Conservation (phyloP, 2,329 filamentous ascomycete species). For the Aspergillus sp. region DNA sequence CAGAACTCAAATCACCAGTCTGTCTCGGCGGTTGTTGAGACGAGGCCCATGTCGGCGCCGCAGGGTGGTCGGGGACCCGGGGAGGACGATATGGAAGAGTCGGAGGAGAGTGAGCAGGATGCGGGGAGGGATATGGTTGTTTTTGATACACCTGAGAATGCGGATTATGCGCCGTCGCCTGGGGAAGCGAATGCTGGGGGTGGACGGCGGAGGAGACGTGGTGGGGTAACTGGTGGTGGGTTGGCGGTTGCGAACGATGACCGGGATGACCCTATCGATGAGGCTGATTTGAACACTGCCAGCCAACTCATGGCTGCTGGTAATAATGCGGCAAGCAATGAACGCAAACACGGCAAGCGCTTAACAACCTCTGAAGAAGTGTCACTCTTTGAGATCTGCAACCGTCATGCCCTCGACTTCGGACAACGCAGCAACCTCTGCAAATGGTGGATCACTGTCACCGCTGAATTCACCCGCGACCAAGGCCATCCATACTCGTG, state of each 20-base stretch:
- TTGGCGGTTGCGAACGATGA: slow-evolving; percentile 1
- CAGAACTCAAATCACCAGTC: slow-evolving; percentile 4
- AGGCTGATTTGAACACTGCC: background rate
- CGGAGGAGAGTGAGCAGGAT: slow-evolving; percentile 2
- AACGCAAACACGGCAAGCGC: slow-evolving; percentile 31
- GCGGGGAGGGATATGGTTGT: slow-evolving; percentile 5
- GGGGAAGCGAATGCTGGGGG: background rate
- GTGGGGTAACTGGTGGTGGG: slow-evolving; percentile 1
- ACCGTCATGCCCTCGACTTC: slow-evolving; percentile 29
- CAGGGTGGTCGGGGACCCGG: background rate
- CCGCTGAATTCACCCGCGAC: slow-evolving; percentile 30
- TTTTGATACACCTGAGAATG: slow-evolving; percentile 6
- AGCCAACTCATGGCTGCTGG: no score
- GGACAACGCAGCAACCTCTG: slow-evolving; percentile 36
- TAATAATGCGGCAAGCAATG: background rate
- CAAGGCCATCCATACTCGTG: slow-evolving; percentile 37
- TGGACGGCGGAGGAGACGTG: background rate
- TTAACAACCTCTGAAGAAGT: slow-evolving; percentile 36
- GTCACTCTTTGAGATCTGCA: slow-evolving; percentile 35
- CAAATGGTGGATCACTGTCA: slow-evolving; percentile 37
- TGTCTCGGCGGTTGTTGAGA: slow-evolving; percentile 11
- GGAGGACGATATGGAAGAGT: background rate
- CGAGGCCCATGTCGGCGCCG: slow-evolving; percentile 10
- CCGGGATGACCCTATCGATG: background rate
- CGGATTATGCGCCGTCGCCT: slow-evolving; percentile 14